Base-by-base conservation (phyloP, 352 stramenopile species). In the Phytophthora cactorum region DNA sequence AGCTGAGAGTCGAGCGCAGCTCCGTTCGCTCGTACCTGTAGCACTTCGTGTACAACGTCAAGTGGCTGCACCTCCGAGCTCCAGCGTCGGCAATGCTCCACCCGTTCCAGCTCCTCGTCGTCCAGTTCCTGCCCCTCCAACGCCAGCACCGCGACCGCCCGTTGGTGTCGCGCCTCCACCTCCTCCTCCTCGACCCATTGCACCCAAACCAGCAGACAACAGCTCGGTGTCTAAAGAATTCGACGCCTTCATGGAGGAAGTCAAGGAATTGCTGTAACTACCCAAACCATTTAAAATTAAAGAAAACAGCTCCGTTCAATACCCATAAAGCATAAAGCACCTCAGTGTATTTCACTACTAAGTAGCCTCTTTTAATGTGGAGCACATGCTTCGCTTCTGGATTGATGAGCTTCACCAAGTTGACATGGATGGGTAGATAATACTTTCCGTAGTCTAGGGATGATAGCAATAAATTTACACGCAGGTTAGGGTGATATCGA, bases 211-310 rank as follows among this genome's bases (percentile, higher is more conserved):
- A 11, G n/a, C 55, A 29, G 27, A 43, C 4, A 66, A 45, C 4
- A 56, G 14, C 1, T 84, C 80, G 3, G 73, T 81, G 8, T 85
- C 82, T 0, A 84, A 77, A 31, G 79, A 90, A 49, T 90, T 88
- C 34, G 82, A 91, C 38, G 68, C 77, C 15, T 92, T 92, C 70
- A 90, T 92, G 74, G 74, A 89, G n/a, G 82, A 92, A 52, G 80
- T 90, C 52, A 79, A 87, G 32, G 72, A 69, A 9, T 28, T 80
- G 51, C 45, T 82, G 17, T 75, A 72, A 62, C n/a, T 52, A 39
- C 25, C 22, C 22, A 22, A 22, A 22, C 22, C 22, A 22, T 22
- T 22, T 22, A 22, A 22, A 22, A 22, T 22, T 22, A 22, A 22
- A 22, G 22, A 22, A 22, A 22, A 22, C 22, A 22, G 22, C 22